Percentiles rank a stretch among this genome's conserved stretches.
phyloP scores from a whole-genome alignment of 805 yeast genomes.

The Candida golubevii region DNA sequence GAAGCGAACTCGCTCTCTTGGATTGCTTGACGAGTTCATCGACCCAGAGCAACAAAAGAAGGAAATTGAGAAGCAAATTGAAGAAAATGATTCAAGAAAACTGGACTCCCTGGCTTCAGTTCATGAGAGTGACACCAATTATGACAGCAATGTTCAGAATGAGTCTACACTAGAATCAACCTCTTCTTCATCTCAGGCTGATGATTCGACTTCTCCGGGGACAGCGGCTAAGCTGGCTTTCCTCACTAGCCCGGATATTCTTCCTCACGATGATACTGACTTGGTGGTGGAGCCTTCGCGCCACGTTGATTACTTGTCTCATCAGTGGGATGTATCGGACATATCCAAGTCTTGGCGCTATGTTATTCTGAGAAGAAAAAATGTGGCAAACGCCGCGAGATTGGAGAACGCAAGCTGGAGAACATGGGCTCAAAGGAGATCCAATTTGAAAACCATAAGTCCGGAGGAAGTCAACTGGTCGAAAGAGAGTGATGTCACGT shows the following conservation, averaged over 20 bases:
- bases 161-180: background rate
- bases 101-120: background rate
- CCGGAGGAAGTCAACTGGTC: constrained; percentile 95
- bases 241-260: constrained; percentile 29
- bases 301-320: constrained; percentile 93
- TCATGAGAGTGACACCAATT: background rate
- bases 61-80: constrained; percentile 12
- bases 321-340: constrained; percentile 93
- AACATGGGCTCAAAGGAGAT: constrained; percentile 85
- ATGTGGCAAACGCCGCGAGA: constrained; percentile 59
- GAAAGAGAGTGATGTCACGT: constrained; percentile 93
- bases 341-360: constrained; percentile 95
- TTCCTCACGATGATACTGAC: constrained; percentile 83
- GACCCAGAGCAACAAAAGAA: constrained; percentile 33
- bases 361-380: constrained; percentile 75
- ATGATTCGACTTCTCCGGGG: constrained; percentile 10
- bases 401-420: constrained; percentile 75
- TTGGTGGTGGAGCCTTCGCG: constrained; percentile 74
- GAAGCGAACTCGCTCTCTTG: constrained; percentile 80
- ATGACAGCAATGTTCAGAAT: background rate
- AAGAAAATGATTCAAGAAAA: constrained; percentile 9
- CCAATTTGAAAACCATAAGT: constrained; percentile 66
- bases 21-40: constrained; percentile 67
- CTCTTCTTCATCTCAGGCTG: constrained; percentile 8
- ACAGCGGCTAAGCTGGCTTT: constrained; percentile 10